These are phyloP conservation scores for Penicillium antarcticum DNA, from an alignment of 495 filamentous ascomycete genomes.

Conservation along the genomic window DNA sequence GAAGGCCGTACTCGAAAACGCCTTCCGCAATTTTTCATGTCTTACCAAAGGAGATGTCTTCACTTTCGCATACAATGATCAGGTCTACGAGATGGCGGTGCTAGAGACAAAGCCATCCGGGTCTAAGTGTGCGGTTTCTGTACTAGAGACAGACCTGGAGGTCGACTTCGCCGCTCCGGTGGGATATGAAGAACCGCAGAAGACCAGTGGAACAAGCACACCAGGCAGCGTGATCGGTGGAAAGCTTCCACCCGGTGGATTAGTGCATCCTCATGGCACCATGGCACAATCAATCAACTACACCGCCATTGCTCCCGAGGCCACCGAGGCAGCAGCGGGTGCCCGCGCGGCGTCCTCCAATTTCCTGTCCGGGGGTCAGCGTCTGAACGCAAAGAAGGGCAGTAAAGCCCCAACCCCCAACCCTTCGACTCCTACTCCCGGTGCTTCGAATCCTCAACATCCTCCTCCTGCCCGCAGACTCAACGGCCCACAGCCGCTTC, in stretches of 20 bases:
- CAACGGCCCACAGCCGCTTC: conserved; percentile 83
- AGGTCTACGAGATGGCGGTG: conserved; percentile 86
- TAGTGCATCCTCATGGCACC: conserved; percentile 76
- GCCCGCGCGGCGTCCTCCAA: conserved; percentile 69
- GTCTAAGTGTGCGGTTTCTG: conserved; percentile 75
- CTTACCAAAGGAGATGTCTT: conserved; percentile 90
- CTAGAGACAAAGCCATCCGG: conserved; percentile 85
- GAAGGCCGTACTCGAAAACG: conserved; percentile 95
- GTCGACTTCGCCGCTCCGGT: conserved; percentile 95
- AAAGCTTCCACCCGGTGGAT: conserved; percentile 64
- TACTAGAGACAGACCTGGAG: conserved; percentile 89
- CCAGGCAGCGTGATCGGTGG: conserved; percentile 59
- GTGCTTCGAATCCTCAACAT: conserved; percentile 54
- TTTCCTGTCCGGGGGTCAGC: conserved; percentile 72
- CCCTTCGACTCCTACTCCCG: conserved; percentile 74
- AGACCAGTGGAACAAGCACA: conserved; percentile 59
- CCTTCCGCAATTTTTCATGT: conserved; percentile 91
- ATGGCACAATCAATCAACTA: conserved; percentile 99
- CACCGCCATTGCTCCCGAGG: conserved; percentile 80
- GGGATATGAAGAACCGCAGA: conserved; percentile 81
- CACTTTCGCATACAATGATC: conserved; percentile 92
- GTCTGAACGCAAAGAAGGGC: conserved; percentile 74
- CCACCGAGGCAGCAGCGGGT: conserved; percentile 58
- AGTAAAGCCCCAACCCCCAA: conserved; percentile 77
- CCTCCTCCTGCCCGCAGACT: conserved; percentile 46